Evolutionary conservation across 805 yeast genomes (phyloP), one percentile per base, ranked within the genome.

Genomic region (Candida mattraensis): DNA sequence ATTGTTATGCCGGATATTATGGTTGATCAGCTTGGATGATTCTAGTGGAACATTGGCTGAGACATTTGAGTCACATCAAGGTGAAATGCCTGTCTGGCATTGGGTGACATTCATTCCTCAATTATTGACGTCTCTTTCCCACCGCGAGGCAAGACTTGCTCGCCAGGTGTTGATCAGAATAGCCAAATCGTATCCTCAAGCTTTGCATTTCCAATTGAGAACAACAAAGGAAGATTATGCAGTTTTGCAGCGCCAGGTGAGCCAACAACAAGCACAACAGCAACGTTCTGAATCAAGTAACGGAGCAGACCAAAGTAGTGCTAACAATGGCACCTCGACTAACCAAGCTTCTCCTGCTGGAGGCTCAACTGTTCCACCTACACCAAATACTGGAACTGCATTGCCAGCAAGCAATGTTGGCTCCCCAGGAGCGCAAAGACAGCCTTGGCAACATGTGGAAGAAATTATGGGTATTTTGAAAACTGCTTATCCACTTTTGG

Each of bases 91-190:
- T 4, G 96, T 91, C 2, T 93, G 99, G 99, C 91, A 91, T 60
- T 93, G 98, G 98, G 87, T 93, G 28, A 87, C 98, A 0, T 93
- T 84, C 53, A 88, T 93, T 48, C 99, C 99, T 3, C 99, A 94
- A 61, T 69, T 93, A 41, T 68, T 93, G 48, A 83, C 96, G 0
- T 82, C 96, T 0, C 68, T 93, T 42, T 86, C 97, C 1, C 95
- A 88, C 50, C 83, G 80, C 50, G 98, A 93, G 58, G 98, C 97
- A 0, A 74, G 78, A 37, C 70, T 88, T 59, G 96, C 91, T 2
- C 81, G 96, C 42, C 88, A 81, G 51, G 84, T 93, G 28, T 71
- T 93, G 56, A 84, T 88, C 35, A 73, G 93, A 47, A 93, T 93
- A 54, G 99, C 99, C 1, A 93, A 93, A 67, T 82, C 88, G 35